Percentiles rank a stretch among this genome's conserved stretches.
phyloP scores from a whole-genome alignment of 768 basidiomycete species.

The Pleurotus salmoneostramineus region DNA sequence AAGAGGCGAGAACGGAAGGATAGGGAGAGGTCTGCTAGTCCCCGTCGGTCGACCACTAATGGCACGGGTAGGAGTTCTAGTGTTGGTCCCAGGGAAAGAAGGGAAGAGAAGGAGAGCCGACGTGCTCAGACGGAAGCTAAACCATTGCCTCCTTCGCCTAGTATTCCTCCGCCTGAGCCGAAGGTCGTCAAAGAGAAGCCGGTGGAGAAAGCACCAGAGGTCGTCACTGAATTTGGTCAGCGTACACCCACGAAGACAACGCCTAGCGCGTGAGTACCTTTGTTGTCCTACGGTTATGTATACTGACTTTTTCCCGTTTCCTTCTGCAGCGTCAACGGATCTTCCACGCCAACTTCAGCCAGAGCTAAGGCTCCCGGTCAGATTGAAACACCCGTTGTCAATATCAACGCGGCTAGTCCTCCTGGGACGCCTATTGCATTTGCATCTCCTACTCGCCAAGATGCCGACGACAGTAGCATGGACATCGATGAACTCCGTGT shows the following conservation, averaged over 20 bases:
- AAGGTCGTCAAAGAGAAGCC: not conserved
- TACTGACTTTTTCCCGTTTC: not conserved
- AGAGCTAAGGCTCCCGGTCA: constrained; percentile 23
- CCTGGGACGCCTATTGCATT: constrained; percentile 27
- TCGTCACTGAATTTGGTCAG: not conserved
- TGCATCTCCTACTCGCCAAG: constrained; percentile 13
- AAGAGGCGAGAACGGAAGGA: constrained; percentile 11
- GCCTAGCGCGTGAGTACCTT: not conserved
- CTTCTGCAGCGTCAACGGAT: not conserved
- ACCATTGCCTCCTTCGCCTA: not conserved
- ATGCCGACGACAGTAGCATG: constrained; percentile 16
- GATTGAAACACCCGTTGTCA: constrained; percentile 29
- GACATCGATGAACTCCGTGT: not conserved
- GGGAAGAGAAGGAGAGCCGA: not conserved
- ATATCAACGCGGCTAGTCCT: constrained; percentile 33
- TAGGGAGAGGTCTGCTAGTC: not conserved
- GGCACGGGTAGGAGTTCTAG: not conserved
- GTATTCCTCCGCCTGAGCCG: not conserved
- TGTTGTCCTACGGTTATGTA: not conserved
- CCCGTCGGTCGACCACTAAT: not conserved
- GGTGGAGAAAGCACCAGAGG: not conserved
- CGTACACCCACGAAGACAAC: constrained; percentile 6
- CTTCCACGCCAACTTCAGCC: constrained; percentile 22
- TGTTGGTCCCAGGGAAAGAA: not conserved
- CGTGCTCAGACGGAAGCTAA: not conserved